Evolutionary conservation across 2,329 filamentous ascomycete genomes (phyloP).

Genomic region (Pyrenophora graminea): DNA sequence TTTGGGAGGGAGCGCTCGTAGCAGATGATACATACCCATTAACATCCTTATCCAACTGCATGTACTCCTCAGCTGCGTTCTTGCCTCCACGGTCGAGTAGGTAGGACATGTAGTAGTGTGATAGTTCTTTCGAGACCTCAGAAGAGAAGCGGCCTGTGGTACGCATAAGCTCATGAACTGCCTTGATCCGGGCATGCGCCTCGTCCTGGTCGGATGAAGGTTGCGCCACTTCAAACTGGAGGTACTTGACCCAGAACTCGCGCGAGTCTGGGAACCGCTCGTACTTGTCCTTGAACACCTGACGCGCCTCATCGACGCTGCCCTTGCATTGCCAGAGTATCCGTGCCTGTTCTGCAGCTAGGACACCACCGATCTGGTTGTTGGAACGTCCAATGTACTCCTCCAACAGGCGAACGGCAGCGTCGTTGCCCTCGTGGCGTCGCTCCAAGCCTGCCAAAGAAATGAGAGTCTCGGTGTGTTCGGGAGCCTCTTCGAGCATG

Average conservation of each 20-base stretch:
- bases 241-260: conserved; percentile 87
- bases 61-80: conserved; percentile 82
- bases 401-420: conserved; percentile 82
- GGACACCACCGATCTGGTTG: conserved; percentile 78
- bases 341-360: conserved; percentile 86
- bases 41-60: conserved; percentile 80
- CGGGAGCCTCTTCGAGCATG: conserved; percentile 75
- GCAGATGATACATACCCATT: conserved; percentile 64
- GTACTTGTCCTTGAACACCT: conserved; percentile 79
- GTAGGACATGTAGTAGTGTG: conserved; percentile 78
- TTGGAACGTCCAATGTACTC: conserved; percentile 74
- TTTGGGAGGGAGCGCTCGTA: conserved; percentile 30
- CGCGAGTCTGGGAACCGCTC: conserved; percentile 84
- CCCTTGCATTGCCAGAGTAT: conserved; percentile 88
- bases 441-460: conserved; percentile 86
- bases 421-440: conserved; percentile 80
- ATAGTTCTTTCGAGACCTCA: conserved; percentile 72
- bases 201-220: conserved; percentile 70
- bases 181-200: conserved; percentile 72
- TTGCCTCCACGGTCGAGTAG: conserved; percentile 81
- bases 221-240: conserved; percentile 87
- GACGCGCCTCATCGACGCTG: conserved; percentile 76
- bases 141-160: conserved; percentile 71
- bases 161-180: conserved; percentile 76
- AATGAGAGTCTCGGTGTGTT: conserved; percentile 83